Conservation (phyloP, 345 rosid species). For the Eucalyptus regnans region DNA sequence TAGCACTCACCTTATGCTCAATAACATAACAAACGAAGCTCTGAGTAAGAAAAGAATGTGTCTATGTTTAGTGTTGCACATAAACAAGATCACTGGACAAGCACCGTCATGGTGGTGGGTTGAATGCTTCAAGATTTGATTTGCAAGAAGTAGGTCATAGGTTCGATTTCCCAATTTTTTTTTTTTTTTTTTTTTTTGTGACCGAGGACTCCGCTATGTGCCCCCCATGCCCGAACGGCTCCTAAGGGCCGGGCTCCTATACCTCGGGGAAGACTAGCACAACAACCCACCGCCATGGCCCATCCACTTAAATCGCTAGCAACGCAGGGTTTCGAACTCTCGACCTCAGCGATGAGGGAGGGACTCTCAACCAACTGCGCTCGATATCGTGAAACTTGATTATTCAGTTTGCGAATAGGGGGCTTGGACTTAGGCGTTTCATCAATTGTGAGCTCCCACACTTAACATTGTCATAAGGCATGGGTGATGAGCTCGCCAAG, state of each 20-base stretch:
- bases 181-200: not conserved
- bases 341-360: too few relatives aligned
- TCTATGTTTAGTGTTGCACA: not conserved
- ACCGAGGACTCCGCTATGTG: too few relatives aligned
- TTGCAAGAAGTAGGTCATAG: not conserved
- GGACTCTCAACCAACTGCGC: too few relatives aligned
- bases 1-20: not conserved
- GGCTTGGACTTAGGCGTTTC: not conserved
- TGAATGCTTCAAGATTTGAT: not conserved
- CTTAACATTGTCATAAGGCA: not conserved
- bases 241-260: too few relatives aligned
- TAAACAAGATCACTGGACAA: not conserved
- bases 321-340: too few relatives aligned
- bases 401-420: not conserved
- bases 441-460: not conserved
- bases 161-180: not conserved
- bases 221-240: fast-evolving
- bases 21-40: not conserved
- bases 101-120: not conserved
- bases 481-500: not conserved
- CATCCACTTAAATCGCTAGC: too few relatives aligned
- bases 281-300: too few relatives aligned
- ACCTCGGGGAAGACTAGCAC: too few relatives aligned
- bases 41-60: not conserved
- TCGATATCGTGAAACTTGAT: not conserved